A percentile compares a stretch with the other conserved stretches of the same genome.
These are phyloP conservation scores for Geotrichum reessii DNA, from an alignment of 1,139 yeast species.

Conservation along the genomic window DNA sequence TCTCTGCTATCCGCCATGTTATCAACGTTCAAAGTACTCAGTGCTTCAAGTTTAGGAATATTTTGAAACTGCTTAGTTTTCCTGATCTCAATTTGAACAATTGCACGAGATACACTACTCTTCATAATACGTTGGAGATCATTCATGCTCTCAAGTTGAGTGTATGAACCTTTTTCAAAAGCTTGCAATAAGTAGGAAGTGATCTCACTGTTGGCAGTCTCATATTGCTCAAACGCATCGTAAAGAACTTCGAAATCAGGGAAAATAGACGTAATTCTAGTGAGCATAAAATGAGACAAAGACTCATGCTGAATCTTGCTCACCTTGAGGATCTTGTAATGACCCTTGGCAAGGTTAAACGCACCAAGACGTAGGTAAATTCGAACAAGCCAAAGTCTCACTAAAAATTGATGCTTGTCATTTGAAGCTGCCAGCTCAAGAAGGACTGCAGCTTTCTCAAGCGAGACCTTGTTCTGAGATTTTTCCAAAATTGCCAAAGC, in stretches of 20 bases:
- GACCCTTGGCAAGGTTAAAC: slow-evolving; percentile 45
- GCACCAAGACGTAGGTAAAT: slow-evolving; percentile 59
- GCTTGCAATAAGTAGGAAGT: slow-evolving; percentile 45
- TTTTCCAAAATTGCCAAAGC: slow-evolving; percentile 30
- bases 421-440: slow-evolving; percentile 45
- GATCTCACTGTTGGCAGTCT: slow-evolving; percentile 46
- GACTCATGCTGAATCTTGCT: slow-evolving; percentile 80
- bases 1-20: slow-evolving; percentile 31
- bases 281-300: slow-evolving; percentile 51
- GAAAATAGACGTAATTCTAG: slow-evolving; percentile 43
- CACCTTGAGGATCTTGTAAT: slow-evolving; percentile 53
- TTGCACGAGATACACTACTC: slow-evolving; percentile 25
- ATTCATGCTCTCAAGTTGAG: slow-evolving; percentile 57
- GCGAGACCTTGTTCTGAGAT: slow-evolving; percentile 21
- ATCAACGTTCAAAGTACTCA: slow-evolving; percentile 8
- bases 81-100: slow-evolving; percentile 20
- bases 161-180: slow-evolving; percentile 50
- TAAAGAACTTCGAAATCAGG: slow-evolving; percentile 33
- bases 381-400: slow-evolving; percentile 65
- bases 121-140: slow-evolving; percentile 33
- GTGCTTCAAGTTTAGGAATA: slow-evolving; percentile 16
- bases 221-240: slow-evolving; percentile 42
- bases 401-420: slow-evolving; percentile 62
- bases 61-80: slow-evolving; percentile 18
- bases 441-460: slow-evolving; percentile 37